phyloP scores from a whole-genome alignment of 768 basidiomycete species.

The Pulveroboletus sp. region DNA sequence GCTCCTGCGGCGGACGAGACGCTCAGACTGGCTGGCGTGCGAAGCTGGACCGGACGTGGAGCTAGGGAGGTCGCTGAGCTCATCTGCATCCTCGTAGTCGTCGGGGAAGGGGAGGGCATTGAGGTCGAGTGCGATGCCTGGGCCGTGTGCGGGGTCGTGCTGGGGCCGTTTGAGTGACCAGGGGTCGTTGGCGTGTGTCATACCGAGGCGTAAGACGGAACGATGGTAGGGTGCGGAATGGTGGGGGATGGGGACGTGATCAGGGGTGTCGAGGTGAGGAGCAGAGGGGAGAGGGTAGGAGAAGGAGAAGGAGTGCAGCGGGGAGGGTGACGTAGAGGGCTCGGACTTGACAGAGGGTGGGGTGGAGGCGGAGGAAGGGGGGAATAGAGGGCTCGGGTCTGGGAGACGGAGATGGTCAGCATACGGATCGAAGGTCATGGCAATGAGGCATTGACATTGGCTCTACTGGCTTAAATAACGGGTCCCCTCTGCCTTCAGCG shows the following conservation, averaged over 20 bases:
- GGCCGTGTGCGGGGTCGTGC: constrained; percentile 2
- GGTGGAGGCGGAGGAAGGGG: constrained; percentile 3
- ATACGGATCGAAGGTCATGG: constrained; percentile 24
- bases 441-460: too few relatives aligned
- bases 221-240: neutral
- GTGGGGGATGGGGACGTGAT: too few relatives aligned
- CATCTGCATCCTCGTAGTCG: constrained; percentile 59
- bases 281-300: constrained; percentile 12
- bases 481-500: too few relatives aligned
- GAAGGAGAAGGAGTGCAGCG: constrained; percentile 21
- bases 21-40: constrained; percentile 33
- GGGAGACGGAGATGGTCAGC: constrained; percentile 14
- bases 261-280: too few relatives aligned
- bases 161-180: constrained; percentile 19
- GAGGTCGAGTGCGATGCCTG: constrained; percentile 21
- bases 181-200: constrained; percentile 22
- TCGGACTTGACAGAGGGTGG: constrained; percentile 29
- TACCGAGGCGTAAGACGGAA: constrained; percentile 24
- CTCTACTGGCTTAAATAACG: neutral
- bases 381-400: constrained; percentile 3
- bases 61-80: constrained; percentile 44
- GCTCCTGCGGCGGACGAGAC: constrained; percentile 62
- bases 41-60: constrained; percentile 20
- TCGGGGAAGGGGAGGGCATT: constrained; percentile 46
- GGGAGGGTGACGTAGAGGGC: constrained; percentile 16